phyloP scores from a whole-genome alignment of 2,329 filamentous ascomycete genomes.

The Aspergillus intermedius region DNA sequence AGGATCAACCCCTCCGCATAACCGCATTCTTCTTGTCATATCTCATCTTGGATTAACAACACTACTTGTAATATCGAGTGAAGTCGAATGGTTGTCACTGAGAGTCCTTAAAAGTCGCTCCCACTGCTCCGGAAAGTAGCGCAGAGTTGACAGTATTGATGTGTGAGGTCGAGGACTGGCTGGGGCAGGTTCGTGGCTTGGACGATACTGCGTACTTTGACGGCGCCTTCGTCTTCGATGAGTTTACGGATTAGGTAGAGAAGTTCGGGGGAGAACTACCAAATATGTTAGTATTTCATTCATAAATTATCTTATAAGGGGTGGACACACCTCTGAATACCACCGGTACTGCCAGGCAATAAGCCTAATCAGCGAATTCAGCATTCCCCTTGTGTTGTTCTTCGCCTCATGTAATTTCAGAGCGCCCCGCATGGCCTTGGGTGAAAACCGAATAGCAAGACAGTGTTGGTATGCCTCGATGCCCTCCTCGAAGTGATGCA shows the following conservation, averaged over 20 bases:
- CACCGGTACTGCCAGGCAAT: slow-evolving; percentile 98
- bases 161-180: slow-evolving; percentile 85
- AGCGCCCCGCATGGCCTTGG: slow-evolving; percentile 83
- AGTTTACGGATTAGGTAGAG: slow-evolving; percentile 81
- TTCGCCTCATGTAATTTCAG: slow-evolving; percentile 70
- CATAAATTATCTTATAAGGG: too few relatives aligned
- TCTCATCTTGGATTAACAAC: background rate
- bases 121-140: slow-evolving; percentile 93
- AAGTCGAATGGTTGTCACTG: too few relatives aligned
- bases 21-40: too few relatives aligned
- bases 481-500: slow-evolving; percentile 87
- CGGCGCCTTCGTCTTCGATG: slow-evolving; percentile 94
- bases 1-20: too few relatives aligned
- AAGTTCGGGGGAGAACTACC: slow-evolving; percentile 79
- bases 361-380: slow-evolving; percentile 79
- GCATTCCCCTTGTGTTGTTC: slow-evolving; percentile 71
- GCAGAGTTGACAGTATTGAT: slow-evolving; percentile 91
- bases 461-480: slow-evolving; percentile 90
- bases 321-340: slow-evolving; percentile 74
- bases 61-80: too few relatives aligned
- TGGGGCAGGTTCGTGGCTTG: slow-evolving; percentile 93
- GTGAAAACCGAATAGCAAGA: slow-evolving; percentile 79
- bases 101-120: slow-evolving; percentile 61
- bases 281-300: slow-evolving; percentile 8
- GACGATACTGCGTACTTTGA: slow-evolving; percentile 95